Evolutionary conservation across 106 monocot species (phyloP).

Genomic region (Gastrodia elata): DNA sequence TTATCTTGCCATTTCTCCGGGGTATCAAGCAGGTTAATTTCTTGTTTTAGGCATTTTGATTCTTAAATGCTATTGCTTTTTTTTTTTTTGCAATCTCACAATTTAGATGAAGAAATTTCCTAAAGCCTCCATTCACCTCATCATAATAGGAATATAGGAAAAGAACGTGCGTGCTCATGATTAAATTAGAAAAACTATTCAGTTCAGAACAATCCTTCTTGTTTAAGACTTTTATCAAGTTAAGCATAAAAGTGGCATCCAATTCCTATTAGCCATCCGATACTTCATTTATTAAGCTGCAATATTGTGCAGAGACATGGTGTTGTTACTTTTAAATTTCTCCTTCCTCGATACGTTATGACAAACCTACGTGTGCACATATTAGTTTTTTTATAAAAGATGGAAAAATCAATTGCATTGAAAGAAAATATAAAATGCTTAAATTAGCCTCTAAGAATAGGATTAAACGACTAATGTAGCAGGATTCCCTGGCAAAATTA

Average conservation of each 20-base stretch:
- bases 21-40: constrained; percentile 67
- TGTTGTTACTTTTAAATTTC: neutral
- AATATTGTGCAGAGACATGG: neutral
- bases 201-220: neutral
- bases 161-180: neutral
- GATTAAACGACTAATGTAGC: too few species aligned
- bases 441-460: too few species aligned
- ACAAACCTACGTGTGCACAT: too few species aligned
- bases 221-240: neutral
- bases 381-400: too few species aligned
- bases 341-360: neutral
- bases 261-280: neutral
- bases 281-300: neutral
- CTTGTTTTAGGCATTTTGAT: neutral
- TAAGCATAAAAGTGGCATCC: neutral
- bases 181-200: neutral
- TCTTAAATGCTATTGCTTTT: neutral
- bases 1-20: constrained; percentile 92
- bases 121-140: neutral
- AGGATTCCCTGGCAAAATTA: too few species aligned
- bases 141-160: neutral
- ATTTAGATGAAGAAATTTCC: neutral
- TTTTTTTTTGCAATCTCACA: neutral
- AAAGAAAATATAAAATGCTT: too few species aligned
- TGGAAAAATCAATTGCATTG: too few species aligned